phyloP scores from a whole-genome alignment of 345 rosid genomes.

The Laguncularia racemosa region DNA sequence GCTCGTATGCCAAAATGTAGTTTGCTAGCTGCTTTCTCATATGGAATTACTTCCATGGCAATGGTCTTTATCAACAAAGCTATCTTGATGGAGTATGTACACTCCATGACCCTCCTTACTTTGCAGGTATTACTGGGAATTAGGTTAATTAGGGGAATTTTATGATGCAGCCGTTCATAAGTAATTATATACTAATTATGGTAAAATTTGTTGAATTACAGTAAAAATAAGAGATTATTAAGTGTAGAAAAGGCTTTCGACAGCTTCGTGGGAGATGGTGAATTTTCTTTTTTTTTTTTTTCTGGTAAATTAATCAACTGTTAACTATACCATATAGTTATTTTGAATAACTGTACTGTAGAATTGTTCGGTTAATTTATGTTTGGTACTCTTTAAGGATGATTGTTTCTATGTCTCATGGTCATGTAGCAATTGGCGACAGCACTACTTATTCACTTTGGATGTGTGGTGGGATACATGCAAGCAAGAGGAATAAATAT shows the following conservation, averaged over 20 bases:
- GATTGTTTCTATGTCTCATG: conserved; percentile 4
- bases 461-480: conserved; percentile 59
- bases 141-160: too few species aligned
- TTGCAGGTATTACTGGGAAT: conserved; percentile 49
- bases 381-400: background rate
- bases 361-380: too few species aligned
- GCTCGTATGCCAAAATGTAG: conserved; percentile 25
- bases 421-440: conserved; percentile 80
- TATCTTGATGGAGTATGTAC: conserved; percentile 71
- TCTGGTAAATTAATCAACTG: too few species aligned
- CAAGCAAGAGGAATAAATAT: conserved; percentile 53
- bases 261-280: too few species aligned
- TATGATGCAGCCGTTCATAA: too few species aligned
- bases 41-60: conserved; percentile 94
- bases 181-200: too few species aligned
- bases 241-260: too few species aligned
- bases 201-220: too few species aligned
- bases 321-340: too few species aligned
- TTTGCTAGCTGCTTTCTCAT: conserved; percentile 68
- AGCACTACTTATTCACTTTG: conserved; percentile 70
- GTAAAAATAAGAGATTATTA: too few species aligned
- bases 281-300: too few species aligned
- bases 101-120: conserved; percentile 79
- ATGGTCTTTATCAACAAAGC: conserved; percentile 99
- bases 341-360: too few species aligned